Percentiles rank a stretch among this genome's conserved stretches.
Conservation (phyloP, 306 rosid genomes). For the Myrica gale region DNA sequence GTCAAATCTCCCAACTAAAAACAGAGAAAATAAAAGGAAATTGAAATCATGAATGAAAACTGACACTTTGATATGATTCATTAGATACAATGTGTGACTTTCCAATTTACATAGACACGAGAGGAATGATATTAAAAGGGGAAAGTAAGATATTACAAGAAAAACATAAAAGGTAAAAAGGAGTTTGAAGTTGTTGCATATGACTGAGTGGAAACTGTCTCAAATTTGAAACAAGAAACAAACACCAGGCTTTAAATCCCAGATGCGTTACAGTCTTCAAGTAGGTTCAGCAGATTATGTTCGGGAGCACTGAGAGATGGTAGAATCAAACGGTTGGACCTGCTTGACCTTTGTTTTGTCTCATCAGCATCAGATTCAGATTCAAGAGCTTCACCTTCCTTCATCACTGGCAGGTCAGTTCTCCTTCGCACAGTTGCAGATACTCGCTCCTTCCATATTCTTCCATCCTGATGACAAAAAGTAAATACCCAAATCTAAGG, state of each 20-base stretch:
- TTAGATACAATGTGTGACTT: conserved; percentile 4
- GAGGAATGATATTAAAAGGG: conserved; percentile 10
- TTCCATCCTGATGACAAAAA: conserved; percentile 67
- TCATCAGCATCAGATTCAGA: conserved; percentile 43
- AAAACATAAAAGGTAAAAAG: background rate
- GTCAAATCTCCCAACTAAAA: too few species aligned
- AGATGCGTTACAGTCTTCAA: conserved; percentile 81
- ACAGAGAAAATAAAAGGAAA: too few species aligned
- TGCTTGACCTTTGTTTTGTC: conserved; percentile 49
- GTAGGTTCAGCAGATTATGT: conserved; percentile 71
- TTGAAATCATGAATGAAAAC: too few species aligned
- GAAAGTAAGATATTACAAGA: conserved; percentile 10
- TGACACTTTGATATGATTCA: conserved; percentile 26
- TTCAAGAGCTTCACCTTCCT: conserved; percentile 56
- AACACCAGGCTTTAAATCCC: conserved; percentile 55
- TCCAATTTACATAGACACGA: conserved; percentile 13
- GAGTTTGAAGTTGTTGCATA: background rate
- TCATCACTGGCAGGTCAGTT: conserved; percentile 73
- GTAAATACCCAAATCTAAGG: conserved; percentile 28
- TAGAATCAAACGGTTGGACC: conserved; percentile 58
- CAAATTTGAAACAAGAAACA: conserved; percentile 26
- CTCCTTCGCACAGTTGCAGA: conserved; percentile 70
- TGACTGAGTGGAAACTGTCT: conserved; percentile 19
- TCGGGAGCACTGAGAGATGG: conserved; percentile 97
- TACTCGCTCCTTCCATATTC: conserved; percentile 91